phyloP scores from a whole-genome alignment of 164 flowering plant genomes.

The Platanus orientalis region DNA sequence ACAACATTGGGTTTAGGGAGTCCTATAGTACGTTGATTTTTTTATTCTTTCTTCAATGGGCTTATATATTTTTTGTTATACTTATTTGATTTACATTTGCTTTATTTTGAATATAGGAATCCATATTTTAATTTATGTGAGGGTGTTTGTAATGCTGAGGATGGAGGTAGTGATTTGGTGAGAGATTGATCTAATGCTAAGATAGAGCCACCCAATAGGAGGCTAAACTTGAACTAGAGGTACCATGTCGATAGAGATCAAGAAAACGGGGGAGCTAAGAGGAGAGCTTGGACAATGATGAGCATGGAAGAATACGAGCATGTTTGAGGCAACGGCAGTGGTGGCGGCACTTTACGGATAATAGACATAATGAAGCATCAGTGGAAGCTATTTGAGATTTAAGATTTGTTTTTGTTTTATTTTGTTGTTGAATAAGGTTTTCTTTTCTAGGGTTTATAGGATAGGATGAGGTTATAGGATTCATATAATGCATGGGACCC shows the following conservation, averaged over 20 bases:
- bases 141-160: conserved; percentile 9
- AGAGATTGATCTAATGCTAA: conserved; percentile 8
- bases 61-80: too few species aligned
- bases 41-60: too few species aligned
- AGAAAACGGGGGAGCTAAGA: conserved; percentile 10
- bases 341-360: too few species aligned
- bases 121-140: too few species aligned
- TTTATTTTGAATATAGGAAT: too few species aligned
- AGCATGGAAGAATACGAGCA: conserved; percentile 10
- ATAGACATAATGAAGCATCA: too few species aligned
- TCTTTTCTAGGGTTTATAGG: conserved; percentile 7
- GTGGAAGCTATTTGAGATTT: too few species aligned
- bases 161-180: conserved; percentile 3
- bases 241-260: conserved; percentile 9
- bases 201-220: conserved; percentile 10
- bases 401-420: not conserved
- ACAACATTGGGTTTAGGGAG: not conserved
- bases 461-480: conserved; percentile 14
- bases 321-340: not conserved
- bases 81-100: too few species aligned
- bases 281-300: conserved; percentile 8
- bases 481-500: too few species aligned
- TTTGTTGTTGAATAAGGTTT: not conserved
- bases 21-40: conserved; percentile 6
- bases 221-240: not conserved